A percentile compares a stretch with the other conserved stretches of the same genome.
Evolutionary conservation across 768 basidiomycete genomes (phyloP).

Genomic region (Leccinum uliginosum): DNA sequence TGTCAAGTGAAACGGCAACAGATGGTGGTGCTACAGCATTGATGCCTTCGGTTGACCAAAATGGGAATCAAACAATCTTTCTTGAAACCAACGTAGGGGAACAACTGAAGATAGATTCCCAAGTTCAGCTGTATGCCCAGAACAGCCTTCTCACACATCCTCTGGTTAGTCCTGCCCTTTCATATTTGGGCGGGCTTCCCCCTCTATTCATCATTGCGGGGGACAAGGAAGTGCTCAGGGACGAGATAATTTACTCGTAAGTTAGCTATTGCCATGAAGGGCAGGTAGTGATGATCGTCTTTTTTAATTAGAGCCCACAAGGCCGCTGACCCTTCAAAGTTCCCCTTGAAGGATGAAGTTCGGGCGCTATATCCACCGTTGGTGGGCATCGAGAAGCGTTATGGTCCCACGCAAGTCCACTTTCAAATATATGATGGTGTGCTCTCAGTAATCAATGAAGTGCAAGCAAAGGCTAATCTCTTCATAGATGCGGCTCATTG

Average conservation of each 20-base stretch:
- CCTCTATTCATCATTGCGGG: constrained; percentile 83
- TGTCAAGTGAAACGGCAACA: constrained; percentile 34
- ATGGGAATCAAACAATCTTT: constrained; percentile 41
- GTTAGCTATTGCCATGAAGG: constrained; percentile 23
- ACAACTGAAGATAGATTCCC: constrained; percentile 50
- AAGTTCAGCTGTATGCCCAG: constrained; percentile 83
- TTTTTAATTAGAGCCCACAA: constrained; percentile 75
- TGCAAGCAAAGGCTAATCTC: constrained; percentile 10
- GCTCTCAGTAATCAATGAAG: constrained; percentile 16
- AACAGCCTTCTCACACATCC: constrained; percentile 78
- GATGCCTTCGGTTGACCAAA: constrained; percentile 36
- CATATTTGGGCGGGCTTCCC: constrained; percentile 86
- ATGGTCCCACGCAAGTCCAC: constrained; percentile 75
- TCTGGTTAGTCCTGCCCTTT: constrained; percentile 73
- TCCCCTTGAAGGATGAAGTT: constrained; percentile 42
- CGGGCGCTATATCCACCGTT: constrained; percentile 55
- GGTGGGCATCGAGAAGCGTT: constrained; percentile 47
- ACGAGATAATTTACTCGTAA: constrained; percentile 86
- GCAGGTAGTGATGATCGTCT: not conserved
- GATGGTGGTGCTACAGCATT: constrained; percentile 48
- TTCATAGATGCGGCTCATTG: constrained; percentile 64
- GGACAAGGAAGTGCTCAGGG: constrained; percentile 87
- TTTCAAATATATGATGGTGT: constrained; percentile 88
- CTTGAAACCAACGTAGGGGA: constrained; percentile 49
- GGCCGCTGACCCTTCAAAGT: constrained; percentile 79